These are phyloP conservation scores for Picocystis sp. DNA, from an alignment of 163 green algal genomes.

Conservation along the genomic window DNA sequence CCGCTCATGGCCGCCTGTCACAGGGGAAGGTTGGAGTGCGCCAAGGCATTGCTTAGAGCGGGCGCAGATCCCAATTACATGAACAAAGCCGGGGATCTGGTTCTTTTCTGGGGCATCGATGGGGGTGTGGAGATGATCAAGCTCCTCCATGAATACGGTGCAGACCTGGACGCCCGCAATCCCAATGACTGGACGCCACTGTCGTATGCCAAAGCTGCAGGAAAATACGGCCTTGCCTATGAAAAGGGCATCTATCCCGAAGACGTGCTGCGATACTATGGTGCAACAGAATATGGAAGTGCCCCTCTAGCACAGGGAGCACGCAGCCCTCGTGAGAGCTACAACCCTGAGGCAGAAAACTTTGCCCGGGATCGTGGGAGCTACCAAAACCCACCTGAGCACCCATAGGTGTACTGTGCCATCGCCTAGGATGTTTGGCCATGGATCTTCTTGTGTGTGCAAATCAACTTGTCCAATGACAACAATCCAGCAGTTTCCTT, in stretches of 20 bases:
- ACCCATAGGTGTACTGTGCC: not conserved
- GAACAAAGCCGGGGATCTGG: slow-evolving; percentile 55
- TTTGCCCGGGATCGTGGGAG: slow-evolving; percentile 67
- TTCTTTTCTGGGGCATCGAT: slow-evolving; percentile 88
- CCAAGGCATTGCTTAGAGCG: slow-evolving; percentile 65
- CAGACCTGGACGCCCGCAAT: slow-evolving; percentile 40
- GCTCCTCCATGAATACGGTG: slow-evolving; percentile 52
- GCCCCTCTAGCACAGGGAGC: slow-evolving; percentile 41
- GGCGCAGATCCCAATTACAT: slow-evolving; percentile 81
- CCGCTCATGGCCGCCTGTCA: slow-evolving; percentile 74
- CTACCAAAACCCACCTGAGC: slow-evolving; percentile 46
- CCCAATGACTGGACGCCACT: slow-evolving; percentile 70
- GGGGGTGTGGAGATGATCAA: slow-evolving; percentile 70
- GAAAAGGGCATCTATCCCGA: slow-evolving; percentile 91
- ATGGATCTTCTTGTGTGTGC: no score
- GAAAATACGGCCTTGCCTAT: slow-evolving; percentile 91
- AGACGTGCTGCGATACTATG: slow-evolving; percentile 82
- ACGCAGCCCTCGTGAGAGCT: slow-evolving; percentile 59
- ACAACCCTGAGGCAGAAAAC: slow-evolving; percentile 44
- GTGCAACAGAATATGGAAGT: slow-evolving; percentile 56
- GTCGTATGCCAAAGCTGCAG: slow-evolving; percentile 69
- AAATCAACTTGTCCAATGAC: no score
- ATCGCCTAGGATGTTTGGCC: no score
- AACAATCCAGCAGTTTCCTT: no score
- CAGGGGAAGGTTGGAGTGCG: slow-evolving; percentile 51